Evolutionary conservation across 1,284 basidiomycete species (phyloP).

Genomic region (Heterobasidion annosum): DNA sequence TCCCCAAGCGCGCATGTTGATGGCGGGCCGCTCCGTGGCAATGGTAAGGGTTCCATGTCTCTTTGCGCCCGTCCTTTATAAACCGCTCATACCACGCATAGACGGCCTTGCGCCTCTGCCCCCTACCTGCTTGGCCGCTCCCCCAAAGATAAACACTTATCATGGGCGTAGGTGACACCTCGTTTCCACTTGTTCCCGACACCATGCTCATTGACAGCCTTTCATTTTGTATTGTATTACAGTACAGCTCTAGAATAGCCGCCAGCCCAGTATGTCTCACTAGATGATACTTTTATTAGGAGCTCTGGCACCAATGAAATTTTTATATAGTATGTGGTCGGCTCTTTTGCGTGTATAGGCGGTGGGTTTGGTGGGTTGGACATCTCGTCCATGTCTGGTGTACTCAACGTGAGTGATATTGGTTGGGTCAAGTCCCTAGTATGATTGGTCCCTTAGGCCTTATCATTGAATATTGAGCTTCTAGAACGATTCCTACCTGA

Average conservation of each 20-base stretch:
- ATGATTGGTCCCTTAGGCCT: not conserved
- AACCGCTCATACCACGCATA: too few relatives aligned
- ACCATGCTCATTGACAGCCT: not conserved
- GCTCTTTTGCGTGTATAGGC: constrained; percentile 74
- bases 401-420: constrained; percentile 43
- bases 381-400: constrained; percentile 79
- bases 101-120: too few relatives aligned
- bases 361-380: constrained; percentile 73
- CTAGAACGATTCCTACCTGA: constrained; percentile 49
- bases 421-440: not conserved
- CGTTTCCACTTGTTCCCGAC: not conserved
- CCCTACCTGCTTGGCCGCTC: too few relatives aligned
- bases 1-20: too few relatives aligned
- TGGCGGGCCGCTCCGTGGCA: too few relatives aligned
- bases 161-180: not conserved
- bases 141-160: not conserved
- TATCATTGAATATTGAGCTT: not conserved
- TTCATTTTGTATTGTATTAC: not conserved
- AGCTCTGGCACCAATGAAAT: not conserved
- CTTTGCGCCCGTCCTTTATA: too few relatives aligned
- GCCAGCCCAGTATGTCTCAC: constrained; percentile 22
- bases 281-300: not conserved
- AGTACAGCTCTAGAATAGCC: constrained; percentile 29
- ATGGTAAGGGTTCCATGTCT: too few relatives aligned
- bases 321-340: constrained; percentile 44